Base-by-base conservation (phyloP, 371 early-diverging fungal genomes). In the Mucor velutinosus region DNA sequence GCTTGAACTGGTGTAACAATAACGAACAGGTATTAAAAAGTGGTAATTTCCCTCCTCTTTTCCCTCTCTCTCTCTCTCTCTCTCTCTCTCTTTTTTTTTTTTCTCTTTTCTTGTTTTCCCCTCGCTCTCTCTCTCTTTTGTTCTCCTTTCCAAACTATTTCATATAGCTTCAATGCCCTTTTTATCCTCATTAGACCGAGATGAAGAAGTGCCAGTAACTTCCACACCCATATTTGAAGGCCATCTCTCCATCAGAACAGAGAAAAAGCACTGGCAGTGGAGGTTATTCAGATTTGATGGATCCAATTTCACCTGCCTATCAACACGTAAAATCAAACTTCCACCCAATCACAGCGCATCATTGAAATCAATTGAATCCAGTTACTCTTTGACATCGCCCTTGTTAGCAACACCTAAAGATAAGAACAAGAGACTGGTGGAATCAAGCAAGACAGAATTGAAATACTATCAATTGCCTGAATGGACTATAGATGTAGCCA, bases 231-330 rank as follows among this genome's bases (percentile, higher is more conserved):
- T 84, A n/a, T 84, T 78, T 58, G 81, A 81, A 60, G 84, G 84
- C 29, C 74, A 80, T 57, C 73, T 84, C 12, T 81, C 77, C 59
- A 57, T 78, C 11, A 65, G 74, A 29, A 75, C 64, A 14, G 78
- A 75, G 4, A 76, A 76, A 53, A 76, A 76, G 41, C 60, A 75
- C 49, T 84, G 84, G 84, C 73, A 76, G 43, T 77, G 80, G 76
- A 75, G 80, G 14, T 58, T 84, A 30, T 84, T 84, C 77, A 76
- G 84, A 62, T 84, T 84, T 69, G 84, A 84, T 43, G 84, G 84
- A 12, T 74, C 76, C 0, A 62, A 65, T 4, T 81, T 83, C 17
- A 81, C 80, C 21, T 83, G 84, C 58, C 53, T 83, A 15, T 79
- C 79, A 3, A 70, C 77, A 7, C 70, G 71, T 29, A 79, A 77